Percentiles rank a stretch among this genome's conserved stretches.
These are phyloP conservation scores for Psilocybe azurescens DNA, from an alignment of 768 basidiomycete species.

Conservation along the genomic window DNA sequence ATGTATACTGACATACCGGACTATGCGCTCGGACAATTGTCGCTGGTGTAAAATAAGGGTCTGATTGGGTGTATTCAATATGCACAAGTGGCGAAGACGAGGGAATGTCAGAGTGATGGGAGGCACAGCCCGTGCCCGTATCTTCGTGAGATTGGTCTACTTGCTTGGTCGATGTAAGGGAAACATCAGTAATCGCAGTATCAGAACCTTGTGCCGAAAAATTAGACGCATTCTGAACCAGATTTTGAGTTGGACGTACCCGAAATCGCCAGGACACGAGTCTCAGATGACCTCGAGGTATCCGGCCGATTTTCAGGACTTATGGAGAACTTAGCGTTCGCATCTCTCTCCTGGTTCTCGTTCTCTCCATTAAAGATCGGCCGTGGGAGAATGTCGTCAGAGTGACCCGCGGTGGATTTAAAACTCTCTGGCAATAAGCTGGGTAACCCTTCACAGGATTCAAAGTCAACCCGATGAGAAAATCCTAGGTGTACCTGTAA, in stretches of 20 bases:
- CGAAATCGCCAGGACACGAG: conserved; percentile 4
- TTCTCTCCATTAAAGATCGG: conserved; percentile 15
- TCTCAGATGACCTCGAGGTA: conserved; percentile 5
- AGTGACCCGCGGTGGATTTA: conserved; percentile 24
- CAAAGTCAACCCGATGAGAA: conserved; percentile 18
- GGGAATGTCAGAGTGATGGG: conserved; percentile 25
- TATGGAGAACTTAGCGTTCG: conserved; percentile 1
- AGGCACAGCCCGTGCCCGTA: conserved; percentile 21
- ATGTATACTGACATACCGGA: conserved; percentile 29
- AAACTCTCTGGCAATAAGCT: conserved; percentile 18
- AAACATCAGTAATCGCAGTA: conserved; percentile 10
- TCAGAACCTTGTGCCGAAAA: conserved; percentile 6
- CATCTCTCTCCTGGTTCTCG: conserved; percentile 6
- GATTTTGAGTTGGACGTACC: conserved; percentile 1
- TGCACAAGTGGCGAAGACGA: conserved; percentile 22
- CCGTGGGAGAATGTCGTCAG: conserved; percentile 30
- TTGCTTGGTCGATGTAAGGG: conserved; percentile 16
- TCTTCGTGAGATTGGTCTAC: conserved; percentile 23
- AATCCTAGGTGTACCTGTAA: conserved; percentile 12
- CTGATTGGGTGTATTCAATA: conserved; percentile 28
- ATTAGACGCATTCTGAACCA: conserved; percentile 8
- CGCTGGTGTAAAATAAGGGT: conserved; percentile 28
- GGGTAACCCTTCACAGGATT: conserved; percentile 14
- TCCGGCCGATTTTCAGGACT: conserved; percentile 16
- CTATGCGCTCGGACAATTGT: conserved; percentile 29